A percentile compares a stretch with the other conserved stretches of the same genome.
Evolutionary conservation across 2,329 filamentous ascomycete genomes (phyloP).

Genomic region (Teratosphaeriaceae sp.): DNA sequence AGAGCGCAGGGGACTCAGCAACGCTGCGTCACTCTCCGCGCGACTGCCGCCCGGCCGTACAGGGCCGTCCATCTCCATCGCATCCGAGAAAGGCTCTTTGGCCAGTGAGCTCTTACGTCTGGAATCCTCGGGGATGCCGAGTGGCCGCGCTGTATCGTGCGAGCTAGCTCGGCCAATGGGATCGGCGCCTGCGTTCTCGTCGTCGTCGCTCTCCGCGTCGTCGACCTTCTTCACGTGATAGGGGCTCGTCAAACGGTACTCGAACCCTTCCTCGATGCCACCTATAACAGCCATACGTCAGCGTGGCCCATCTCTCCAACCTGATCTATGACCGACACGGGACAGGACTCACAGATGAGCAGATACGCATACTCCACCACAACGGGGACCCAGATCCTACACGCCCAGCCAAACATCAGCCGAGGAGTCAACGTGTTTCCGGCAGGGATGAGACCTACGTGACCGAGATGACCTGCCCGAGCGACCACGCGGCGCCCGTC

Average conservation of each 20-base stretch:
- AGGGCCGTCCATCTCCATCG: too few relatives aligned
- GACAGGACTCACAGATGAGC: not conserved
- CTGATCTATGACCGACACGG: too few relatives aligned
- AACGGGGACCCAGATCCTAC: not conserved
- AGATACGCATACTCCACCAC: not conserved
- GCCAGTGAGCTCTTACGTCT: too few relatives aligned
- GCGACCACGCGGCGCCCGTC: not conserved
- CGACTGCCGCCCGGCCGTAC: too few relatives aligned
- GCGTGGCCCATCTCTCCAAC: too few relatives aligned
- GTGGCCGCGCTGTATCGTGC: too few relatives aligned
- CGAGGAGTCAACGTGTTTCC: not conserved
- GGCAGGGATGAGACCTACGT: not conserved
- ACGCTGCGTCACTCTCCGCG: too few relatives aligned
- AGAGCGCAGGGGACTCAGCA: too few relatives aligned
- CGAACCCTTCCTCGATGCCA: slow-evolving; percentile 1
- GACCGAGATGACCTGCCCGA: slow-evolving; percentile 1
- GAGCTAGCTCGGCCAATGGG: too few relatives aligned
- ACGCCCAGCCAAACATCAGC: not conserved
- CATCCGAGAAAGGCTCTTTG: too few relatives aligned
- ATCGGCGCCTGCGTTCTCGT: not conserved
- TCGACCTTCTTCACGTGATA: slow-evolving; percentile 1
- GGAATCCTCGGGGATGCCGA: too few relatives aligned
- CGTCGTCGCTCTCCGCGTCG: not conserved
- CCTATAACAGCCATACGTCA: too few relatives aligned
- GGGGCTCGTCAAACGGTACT: not conserved